Percentiles rank a stretch among this genome's conserved stretches.
These are phyloP conservation scores for Meyerozyma elateridarum DNA, from an alignment of 1,139 yeast genomes.

Conservation along the genomic window DNA sequence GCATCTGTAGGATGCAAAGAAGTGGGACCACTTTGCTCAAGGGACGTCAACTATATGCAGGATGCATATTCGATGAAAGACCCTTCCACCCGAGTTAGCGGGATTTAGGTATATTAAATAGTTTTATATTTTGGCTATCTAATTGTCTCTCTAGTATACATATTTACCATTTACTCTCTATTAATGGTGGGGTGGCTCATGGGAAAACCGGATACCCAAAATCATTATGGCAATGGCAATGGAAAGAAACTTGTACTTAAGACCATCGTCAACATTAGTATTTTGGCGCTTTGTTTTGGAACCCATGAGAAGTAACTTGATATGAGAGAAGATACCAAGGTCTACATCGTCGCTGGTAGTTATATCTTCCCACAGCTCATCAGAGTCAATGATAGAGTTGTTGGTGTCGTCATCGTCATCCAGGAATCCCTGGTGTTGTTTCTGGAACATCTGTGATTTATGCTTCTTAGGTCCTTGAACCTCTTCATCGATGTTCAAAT, in stretches of 20 bases:
- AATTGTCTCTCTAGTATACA: too few relatives aligned
- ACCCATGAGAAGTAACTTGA: constrained; percentile 32
- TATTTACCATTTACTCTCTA: too few relatives aligned
- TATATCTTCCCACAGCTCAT: constrained; percentile 11
- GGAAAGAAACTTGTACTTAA: constrained; percentile 41
- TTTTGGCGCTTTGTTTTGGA: constrained; percentile 17
- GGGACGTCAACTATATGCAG: neutral
- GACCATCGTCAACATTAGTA: constrained; percentile 32
- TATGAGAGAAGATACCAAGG: constrained; percentile 31
- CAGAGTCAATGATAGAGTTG: too few relatives aligned
- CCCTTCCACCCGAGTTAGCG: too few relatives aligned
- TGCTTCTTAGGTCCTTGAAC: constrained; percentile 24
- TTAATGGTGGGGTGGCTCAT: constrained; percentile 13
- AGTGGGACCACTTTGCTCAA: constrained; percentile 14
- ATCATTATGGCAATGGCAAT: constrained; percentile 43
- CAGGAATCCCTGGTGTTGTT: constrained; percentile 9
- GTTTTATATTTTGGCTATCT: too few relatives aligned
- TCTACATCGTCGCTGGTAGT: constrained; percentile 14
- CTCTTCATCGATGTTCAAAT: constrained; percentile 17
- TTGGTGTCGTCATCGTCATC: constrained; percentile 7
- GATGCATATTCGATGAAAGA: neutral
- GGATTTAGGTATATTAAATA: too few relatives aligned
- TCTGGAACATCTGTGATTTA: constrained; percentile 33
- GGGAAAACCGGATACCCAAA: constrained; percentile 37
- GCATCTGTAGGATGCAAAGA: constrained; percentile 8